These are phyloP conservation scores for Craterostigma plantagineum DNA, from an alignment of 257 asterid genomes.

Conservation along the genomic window DNA sequence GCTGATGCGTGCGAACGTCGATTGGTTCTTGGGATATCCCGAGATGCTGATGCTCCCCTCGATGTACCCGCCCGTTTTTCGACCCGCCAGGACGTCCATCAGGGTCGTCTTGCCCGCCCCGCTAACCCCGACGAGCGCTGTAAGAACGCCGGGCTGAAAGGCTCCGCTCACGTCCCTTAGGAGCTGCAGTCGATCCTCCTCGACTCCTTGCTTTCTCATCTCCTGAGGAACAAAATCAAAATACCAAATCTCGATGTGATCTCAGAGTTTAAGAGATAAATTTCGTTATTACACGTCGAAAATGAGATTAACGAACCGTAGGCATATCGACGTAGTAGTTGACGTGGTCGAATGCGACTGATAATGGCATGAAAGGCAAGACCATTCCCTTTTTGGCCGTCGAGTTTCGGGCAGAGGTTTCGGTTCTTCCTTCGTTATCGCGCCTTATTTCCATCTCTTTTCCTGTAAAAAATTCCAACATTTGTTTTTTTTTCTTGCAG, in stretches of 20 bases:
- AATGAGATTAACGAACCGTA: slow-evolving; percentile 40
- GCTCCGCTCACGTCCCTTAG: slow-evolving; percentile 10
- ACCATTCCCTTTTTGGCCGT: slow-evolving; percentile 62
- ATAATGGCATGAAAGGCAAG: slow-evolving; percentile 81
- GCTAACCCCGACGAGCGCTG: slow-evolving; percentile 12
- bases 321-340: slow-evolving; percentile 93
- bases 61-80: slow-evolving; percentile 12
- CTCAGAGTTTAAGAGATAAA: too few species aligned
- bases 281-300: too few species aligned
- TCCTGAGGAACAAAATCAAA: too few species aligned
- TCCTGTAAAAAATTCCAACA: slow-evolving; percentile 16
- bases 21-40: slow-evolving; percentile 12
- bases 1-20: slow-evolving; percentile 8
- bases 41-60: slow-evolving; percentile 9
- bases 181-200: slow-evolving; percentile 3
- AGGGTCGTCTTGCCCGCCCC: slow-evolving; percentile 14
- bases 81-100: slow-evolving; percentile 12
- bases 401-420: slow-evolving; percentile 10
- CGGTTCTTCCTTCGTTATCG: slow-evolving; percentile 14
- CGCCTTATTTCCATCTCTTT: slow-evolving; percentile 21
- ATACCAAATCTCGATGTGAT: too few species aligned
- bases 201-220: slow-evolving; percentile 8
- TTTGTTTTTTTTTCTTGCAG: slow-evolving; percentile 1
- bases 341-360: slow-evolving; percentile 70
- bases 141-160: slow-evolving; percentile 13